Conservation (phyloP, 768 basidiomycete genomes). For the Fomitopsis serialis region DNA sequence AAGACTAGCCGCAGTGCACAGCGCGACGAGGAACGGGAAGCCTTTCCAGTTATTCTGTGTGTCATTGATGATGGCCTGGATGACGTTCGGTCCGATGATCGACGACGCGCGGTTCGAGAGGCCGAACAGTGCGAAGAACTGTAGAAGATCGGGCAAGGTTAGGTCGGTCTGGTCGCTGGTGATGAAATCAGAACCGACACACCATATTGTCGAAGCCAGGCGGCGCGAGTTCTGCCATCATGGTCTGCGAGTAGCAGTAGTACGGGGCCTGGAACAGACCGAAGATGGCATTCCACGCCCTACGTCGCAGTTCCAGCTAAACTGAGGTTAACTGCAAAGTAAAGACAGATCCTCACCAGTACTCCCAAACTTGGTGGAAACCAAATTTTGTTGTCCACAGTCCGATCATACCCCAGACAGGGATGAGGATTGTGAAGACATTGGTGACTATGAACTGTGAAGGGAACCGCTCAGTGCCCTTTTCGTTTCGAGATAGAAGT, state of each 20-base stretch:
- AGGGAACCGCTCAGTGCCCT: not conserved
- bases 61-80: conserved; percentile 74
- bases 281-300: conserved; percentile 77
- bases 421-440: conserved; percentile 70
- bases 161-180: not conserved
- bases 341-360: conserved; percentile 50
- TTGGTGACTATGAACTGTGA: conserved; percentile 79
- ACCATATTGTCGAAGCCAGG: conserved; percentile 85
- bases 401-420: conserved; percentile 83
- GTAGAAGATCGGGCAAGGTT: not conserved
- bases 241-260: conserved; percentile 80
- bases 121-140: conserved; percentile 87
- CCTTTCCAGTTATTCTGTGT: conserved; percentile 77
- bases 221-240: conserved; percentile 87
- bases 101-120: conserved; percentile 82
- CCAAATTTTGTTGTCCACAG: conserved; percentile 76
- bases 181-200: conserved; percentile 1
- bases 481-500: not conserved
- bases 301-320: conserved; percentile 17
- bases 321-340: conserved; percentile 2
- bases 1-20: conserved; percentile 62
- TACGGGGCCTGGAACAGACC: conserved; percentile 85
- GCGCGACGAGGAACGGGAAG: conserved; percentile 77
- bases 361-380: conserved; percentile 86
- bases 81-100: conserved; percentile 82